These are phyloP conservation scores for Perilla frutescens DNA, from an alignment of 257 asterid species.

Conservation along the genomic window DNA sequence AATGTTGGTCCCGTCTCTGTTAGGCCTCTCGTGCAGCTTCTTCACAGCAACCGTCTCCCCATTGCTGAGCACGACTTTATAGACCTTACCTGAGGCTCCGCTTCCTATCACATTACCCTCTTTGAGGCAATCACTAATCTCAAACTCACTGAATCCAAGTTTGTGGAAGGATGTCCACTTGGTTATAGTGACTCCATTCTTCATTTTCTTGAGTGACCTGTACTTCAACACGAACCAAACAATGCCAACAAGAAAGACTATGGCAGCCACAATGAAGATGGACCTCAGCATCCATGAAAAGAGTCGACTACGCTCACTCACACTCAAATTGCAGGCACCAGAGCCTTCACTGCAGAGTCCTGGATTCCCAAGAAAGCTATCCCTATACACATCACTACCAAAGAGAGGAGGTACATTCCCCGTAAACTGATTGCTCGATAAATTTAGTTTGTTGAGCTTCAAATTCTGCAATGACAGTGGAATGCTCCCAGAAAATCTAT, in stretches of 20 bases:
- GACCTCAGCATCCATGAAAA: constrained; percentile 51
- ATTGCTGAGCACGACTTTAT: constrained; percentile 64
- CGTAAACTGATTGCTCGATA: constrained; percentile 65
- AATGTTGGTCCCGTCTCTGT: constrained; percentile 36
- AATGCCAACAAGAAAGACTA: constrained; percentile 54
- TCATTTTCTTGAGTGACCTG: constrained; percentile 43
- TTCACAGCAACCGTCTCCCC: constrained; percentile 85
- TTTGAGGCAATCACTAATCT: constrained; percentile 57
- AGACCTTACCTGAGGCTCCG: constrained; percentile 83
- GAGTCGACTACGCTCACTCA: constrained; percentile 14
- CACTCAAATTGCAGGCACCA: constrained; percentile 44
- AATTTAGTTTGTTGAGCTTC: constrained; percentile 67
- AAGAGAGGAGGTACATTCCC: constrained; percentile 69
- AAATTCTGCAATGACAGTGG: constrained; percentile 67
- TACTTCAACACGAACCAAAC: constrained; percentile 53
- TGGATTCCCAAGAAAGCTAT: constrained; percentile 80
- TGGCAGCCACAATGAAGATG: constrained; percentile 41
- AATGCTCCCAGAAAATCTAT: constrained; percentile 59
- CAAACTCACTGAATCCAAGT: constrained; percentile 67
- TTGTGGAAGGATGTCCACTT: constrained; percentile 89
- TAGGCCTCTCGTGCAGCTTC: constrained; percentile 52
- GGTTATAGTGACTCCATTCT: constrained; percentile 41
- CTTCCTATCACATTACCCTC: constrained; percentile 71
- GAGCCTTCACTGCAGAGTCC: constrained; percentile 52
- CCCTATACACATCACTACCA: constrained; percentile 44